Base-by-base conservation (phyloP, 331 rosid genomes). In the Saraca asoca region DNA sequence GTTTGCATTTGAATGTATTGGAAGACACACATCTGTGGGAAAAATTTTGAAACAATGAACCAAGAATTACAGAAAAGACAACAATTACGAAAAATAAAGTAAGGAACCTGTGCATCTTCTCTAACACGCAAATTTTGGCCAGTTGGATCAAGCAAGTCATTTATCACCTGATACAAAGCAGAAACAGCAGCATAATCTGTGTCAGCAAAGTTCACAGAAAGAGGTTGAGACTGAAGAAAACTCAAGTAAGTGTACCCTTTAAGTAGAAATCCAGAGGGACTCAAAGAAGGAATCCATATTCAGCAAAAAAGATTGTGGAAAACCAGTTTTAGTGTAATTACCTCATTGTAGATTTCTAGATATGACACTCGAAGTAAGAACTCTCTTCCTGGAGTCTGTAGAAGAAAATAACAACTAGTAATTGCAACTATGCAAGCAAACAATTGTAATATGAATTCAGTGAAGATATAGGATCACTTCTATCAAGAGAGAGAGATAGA, bases 301-400 rank as follows among this genome's bases (percentile, higher is more conserved):
- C 64, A 58, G 43, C 31, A 24, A 45, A 17, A 51, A 24, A 33
- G 39, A 64, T 7, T 59, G 39, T 35, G 54, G 38, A 38, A 61
- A 62, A 1, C 11, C 9, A 24, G 34, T 37, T 20, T 62, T 72
- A 16, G 39, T 64, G 19, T 33, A 72, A 79, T 73, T 57, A 94
- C 99, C 96, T 94, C 99, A 35, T 94, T 94, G 75, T 94, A 94
- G 75, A 94, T 94, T 83, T 94, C 99, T 64, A 94, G 85, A 75
- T 90, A 94, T 45, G 99, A 94, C 46, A 94, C 97, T 9, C 99
- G 93, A 29, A 94, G 95, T 79, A 94, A 77, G 88, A 94, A 94
- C 78, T 94, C 99, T 59, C 97, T 85, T 77, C 97, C 99, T 46
- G 99, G 99, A 66, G 99, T 90, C 99, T 94, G 90, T 81, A 83